These are phyloP conservation scores for Aspergillus sparsus DNA, from an alignment of 495 filamentous ascomycete species.

Conservation along the genomic window DNA sequence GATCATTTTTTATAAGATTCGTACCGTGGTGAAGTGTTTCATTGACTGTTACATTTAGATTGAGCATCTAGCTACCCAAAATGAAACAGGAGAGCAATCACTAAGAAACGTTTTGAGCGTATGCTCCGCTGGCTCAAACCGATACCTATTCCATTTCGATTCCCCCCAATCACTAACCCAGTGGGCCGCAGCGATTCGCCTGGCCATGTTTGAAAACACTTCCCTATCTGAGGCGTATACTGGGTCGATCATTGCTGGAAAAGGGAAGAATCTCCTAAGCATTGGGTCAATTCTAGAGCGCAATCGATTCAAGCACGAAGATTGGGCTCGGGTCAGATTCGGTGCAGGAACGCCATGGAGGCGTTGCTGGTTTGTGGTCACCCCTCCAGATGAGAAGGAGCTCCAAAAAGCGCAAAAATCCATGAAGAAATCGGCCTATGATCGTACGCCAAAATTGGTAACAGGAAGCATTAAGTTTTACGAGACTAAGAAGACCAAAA, in stretches of 20 bases:
- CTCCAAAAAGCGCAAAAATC: conserved; percentile 78
- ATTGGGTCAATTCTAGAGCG: conserved; percentile 85
- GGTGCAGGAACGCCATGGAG: conserved; percentile 96
- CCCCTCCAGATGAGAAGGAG: conserved; percentile 90
- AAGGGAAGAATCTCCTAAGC: conserved; percentile 83
- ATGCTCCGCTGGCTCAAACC: conserved; percentile 91
- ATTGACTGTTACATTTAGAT: conserved; percentile 57
- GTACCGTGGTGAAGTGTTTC: background rate
- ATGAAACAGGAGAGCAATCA: conserved; percentile 64
- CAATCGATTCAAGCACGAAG: conserved; percentile 71
- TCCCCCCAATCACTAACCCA: conserved; percentile 89
- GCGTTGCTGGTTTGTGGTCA: conserved; percentile 93
- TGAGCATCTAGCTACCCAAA: conserved; percentile 82
- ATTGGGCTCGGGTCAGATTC: conserved; percentile 95
- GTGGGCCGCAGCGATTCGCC: conserved; percentile 93
- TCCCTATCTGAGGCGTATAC: conserved; percentile 96
- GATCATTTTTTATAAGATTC: background rate
- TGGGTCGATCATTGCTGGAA: conserved; percentile 91
- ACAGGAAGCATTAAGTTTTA: conserved; percentile 95
- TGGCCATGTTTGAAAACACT: conserved; percentile 93
- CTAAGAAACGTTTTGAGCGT: conserved; percentile 93
- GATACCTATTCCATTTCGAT: conserved; percentile 94
- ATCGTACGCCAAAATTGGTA: conserved; percentile 63
- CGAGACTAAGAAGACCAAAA: conserved; percentile 92
- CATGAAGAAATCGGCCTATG: conserved; percentile 78